These are phyloP conservation scores for Penicillium rolfsii DNA, from an alignment of 2,329 filamentous ascomycete genomes.

Conservation along the genomic window DNA sequence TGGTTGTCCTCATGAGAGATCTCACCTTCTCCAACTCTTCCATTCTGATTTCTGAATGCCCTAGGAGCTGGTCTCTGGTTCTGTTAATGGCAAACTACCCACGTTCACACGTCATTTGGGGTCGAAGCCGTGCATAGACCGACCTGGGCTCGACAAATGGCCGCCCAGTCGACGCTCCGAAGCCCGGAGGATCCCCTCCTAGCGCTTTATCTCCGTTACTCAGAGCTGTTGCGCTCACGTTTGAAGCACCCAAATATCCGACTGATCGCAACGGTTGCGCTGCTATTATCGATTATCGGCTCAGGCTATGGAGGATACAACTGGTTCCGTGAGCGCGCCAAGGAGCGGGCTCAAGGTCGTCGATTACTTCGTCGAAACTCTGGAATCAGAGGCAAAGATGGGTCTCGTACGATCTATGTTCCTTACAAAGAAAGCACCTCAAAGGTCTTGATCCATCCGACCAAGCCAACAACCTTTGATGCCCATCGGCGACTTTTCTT, in stretches of 20 bases:
- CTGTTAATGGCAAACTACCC: slow-evolving; percentile 16
- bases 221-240: slow-evolving; percentile 52
- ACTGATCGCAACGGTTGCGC: slow-evolving; percentile 73
- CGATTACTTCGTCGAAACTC: slow-evolving; percentile 88
- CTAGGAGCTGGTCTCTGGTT: slow-evolving; percentile 5
- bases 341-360: slow-evolving; percentile 79
- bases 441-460: slow-evolving; percentile 88
- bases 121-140: slow-evolving; percentile 11
- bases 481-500: slow-evolving; percentile 91
- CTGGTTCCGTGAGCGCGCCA: slow-evolving; percentile 72
- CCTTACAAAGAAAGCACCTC: slow-evolving; percentile 78
- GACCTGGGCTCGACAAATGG: slow-evolving; percentile 60
- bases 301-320: slow-evolving; percentile 76
- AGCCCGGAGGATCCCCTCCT: slow-evolving; percentile 68
- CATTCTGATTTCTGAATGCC: not conserved
- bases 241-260: slow-evolving; percentile 67
- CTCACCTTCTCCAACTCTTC: slow-evolving; percentile 6
- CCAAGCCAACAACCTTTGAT: slow-evolving; percentile 92
- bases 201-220: slow-evolving; percentile 59
- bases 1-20: slow-evolving; percentile 1
- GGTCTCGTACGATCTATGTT: slow-evolving; percentile 91
- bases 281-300: slow-evolving; percentile 77
- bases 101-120: slow-evolving; percentile 15
- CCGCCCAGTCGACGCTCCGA: slow-evolving; percentile 81
- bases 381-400: slow-evolving; percentile 90